Evolutionary conservation across 805 yeast species (phyloP).

Genomic region (Sugiyamaella boreocaroliniensis): DNA sequence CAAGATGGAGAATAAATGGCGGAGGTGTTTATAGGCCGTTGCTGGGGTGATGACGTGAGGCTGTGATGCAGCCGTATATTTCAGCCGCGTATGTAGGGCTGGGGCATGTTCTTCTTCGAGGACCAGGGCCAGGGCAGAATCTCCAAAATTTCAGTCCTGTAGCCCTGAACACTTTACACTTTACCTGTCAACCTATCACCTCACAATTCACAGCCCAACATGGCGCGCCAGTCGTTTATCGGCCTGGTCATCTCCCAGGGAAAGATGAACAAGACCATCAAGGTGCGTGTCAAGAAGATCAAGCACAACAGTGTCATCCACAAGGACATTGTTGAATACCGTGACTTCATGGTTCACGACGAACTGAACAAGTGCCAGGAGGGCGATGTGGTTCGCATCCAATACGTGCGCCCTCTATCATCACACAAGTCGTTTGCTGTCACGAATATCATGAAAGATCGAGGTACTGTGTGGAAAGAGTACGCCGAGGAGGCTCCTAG

Average conservation of each 20-base stretch:
- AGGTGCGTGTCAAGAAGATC: slow-evolving; percentile 78
- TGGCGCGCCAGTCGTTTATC: slow-evolving; percentile 86
- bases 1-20: neutral
- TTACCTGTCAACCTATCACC: neutral
- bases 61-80: no score
- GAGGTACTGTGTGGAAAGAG: slow-evolving; percentile 85
- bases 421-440: slow-evolving; percentile 80
- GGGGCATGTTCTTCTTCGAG: neutral
- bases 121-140: neutral
- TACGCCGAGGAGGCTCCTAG: slow-evolving; percentile 69
- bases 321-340: slow-evolving; percentile 63
- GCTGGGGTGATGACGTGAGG: neutral
- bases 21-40: neutral
- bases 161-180: neutral
- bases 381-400: slow-evolving; percentile 93
- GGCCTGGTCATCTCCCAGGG: slow-evolving; percentile 96
- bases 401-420: slow-evolving; percentile 72
- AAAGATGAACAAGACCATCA: slow-evolving; percentile 90
- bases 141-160: neutral
- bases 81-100: neutral
- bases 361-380: slow-evolving; percentile 87
- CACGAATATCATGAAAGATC: slow-evolving; percentile 81
- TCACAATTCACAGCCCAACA: slow-evolving; percentile 27
- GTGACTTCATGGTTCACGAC: slow-evolving; percentile 87
- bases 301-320: slow-evolving; percentile 51